Percentiles rank a stretch among this genome's conserved stretches.
Conservation (phyloP, 805 yeast genomes). For the Blastobotrys robertii region DNA sequence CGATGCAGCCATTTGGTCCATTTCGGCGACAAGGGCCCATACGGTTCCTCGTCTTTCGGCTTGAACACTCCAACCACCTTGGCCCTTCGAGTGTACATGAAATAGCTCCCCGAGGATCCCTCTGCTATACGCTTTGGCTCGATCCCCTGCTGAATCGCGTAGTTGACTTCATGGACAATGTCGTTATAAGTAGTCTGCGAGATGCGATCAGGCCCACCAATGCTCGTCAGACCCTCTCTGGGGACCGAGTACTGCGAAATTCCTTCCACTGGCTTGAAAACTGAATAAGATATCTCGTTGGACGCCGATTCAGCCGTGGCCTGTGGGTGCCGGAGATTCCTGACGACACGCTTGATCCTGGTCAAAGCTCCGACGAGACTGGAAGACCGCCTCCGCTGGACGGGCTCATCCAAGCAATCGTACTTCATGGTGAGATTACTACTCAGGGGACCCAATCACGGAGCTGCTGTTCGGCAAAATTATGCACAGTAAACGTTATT, state of each 20-base stretch:
- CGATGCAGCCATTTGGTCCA: constrained; percentile 76
- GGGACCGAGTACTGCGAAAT: constrained; percentile 26
- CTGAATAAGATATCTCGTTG: constrained; percentile 43
- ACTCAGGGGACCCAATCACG: too few species aligned
- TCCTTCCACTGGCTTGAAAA: constrained; percentile 36
- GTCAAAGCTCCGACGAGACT: too few species aligned
- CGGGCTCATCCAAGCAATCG: too few species aligned
- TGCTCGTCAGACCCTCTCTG: constrained; percentile 19
- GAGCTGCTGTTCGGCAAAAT: too few species aligned
- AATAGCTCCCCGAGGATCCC: constrained; percentile 67
- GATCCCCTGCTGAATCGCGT: constrained; percentile 38
- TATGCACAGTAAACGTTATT: too few species aligned
- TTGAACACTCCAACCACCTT: constrained; percentile 53
- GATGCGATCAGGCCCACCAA: constrained; percentile 19
- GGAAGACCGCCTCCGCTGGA: too few species aligned
- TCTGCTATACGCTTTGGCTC: constrained; percentile 46
- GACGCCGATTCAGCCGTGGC: background rate
- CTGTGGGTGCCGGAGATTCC: too few species aligned
- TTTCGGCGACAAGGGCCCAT: constrained; percentile 68
- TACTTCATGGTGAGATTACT: too few species aligned
- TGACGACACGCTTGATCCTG: too few species aligned
- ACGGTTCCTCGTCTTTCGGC: constrained; percentile 75
- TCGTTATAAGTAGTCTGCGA: constrained; percentile 28
- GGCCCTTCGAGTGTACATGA: constrained; percentile 33
- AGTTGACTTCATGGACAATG: constrained; percentile 35